Percentiles rank a stretch among this genome's conserved stretches.
These are phyloP conservation scores for Colletotrichum noveboracense DNA, from an alignment of 2,329 filamentous ascomycete species.

Conservation along the genomic window DNA sequence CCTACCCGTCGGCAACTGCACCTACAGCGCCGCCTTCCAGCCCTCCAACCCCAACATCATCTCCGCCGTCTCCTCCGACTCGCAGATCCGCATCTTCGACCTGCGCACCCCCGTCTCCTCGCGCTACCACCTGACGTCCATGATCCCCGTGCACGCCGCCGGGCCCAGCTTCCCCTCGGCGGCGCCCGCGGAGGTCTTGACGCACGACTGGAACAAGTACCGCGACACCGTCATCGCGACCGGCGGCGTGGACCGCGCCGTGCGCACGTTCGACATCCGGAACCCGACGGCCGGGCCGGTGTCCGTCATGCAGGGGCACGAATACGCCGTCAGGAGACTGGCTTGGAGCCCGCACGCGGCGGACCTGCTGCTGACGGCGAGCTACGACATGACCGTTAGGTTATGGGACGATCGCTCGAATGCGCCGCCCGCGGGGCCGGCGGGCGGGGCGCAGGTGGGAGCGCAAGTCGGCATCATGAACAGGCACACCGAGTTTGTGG, in stretches of 20 bases:
- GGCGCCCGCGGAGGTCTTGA: slow-evolving; percentile 79
- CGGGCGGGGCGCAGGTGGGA: slow-evolving; percentile 55
- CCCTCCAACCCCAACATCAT: slow-evolving; percentile 86
- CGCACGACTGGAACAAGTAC: slow-evolving; percentile 99
- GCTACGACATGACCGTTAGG: slow-evolving; percentile 97
- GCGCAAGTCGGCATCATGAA: slow-evolving; percentile 87
- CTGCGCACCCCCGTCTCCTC: slow-evolving; percentile 85
- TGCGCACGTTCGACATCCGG: slow-evolving; percentile 91
- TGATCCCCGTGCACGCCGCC: slow-evolving; percentile 82
- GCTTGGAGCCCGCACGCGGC: slow-evolving; percentile 95
- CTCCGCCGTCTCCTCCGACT: slow-evolving; percentile 88
- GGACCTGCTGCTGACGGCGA: slow-evolving; percentile 85
- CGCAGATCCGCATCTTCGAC: slow-evolving; percentile 88
- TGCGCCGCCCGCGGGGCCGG: slow-evolving; percentile 39
- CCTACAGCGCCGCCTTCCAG: slow-evolving; percentile 90
- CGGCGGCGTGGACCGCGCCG: slow-evolving; percentile 84
- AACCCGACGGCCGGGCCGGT: slow-evolving; percentile 75
- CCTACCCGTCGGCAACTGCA: slow-evolving; percentile 89
- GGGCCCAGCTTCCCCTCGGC: slow-evolving; percentile 49
- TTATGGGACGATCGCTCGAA: slow-evolving; percentile 82
- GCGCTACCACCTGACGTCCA: slow-evolving; percentile 83
- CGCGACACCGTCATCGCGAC: slow-evolving; percentile 83
- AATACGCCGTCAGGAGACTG: slow-evolving; percentile 86
- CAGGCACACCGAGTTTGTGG: slow-evolving; percentile 92
- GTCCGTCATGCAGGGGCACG: slow-evolving; percentile 79